Evolutionary conservation across 2,329 filamentous ascomycete species (phyloP).

Genomic region (Colletotrichum lupini): DNA sequence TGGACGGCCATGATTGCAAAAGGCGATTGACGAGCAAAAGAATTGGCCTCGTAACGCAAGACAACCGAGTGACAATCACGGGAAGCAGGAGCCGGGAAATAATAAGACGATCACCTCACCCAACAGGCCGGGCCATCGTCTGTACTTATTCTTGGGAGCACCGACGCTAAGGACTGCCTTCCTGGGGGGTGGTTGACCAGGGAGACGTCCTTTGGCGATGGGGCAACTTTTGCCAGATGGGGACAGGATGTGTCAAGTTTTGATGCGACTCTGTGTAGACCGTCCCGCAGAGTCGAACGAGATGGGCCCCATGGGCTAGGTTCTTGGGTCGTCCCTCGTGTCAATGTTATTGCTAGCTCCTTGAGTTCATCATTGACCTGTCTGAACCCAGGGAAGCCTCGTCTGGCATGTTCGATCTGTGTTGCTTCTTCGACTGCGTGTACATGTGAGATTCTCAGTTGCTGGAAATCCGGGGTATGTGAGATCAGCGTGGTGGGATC

Average conservation of each 20-base stretch:
- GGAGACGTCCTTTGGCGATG: slow-evolving; percentile 6
- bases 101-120: background rate
- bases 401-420: background rate
- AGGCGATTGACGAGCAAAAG: background rate
- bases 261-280: slow-evolving; percentile 20
- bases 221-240: slow-evolving; percentile 25
- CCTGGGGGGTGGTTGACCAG: slow-evolving; percentile 9
- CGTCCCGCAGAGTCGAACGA: slow-evolving; percentile 8
- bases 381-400: background rate
- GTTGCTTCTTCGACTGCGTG: background rate
- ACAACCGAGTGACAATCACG: background rate
- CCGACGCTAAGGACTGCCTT: slow-evolving; percentile 29
- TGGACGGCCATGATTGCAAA: slow-evolving; percentile 13
- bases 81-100: background rate
- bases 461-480: background rate
- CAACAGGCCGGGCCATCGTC: background rate
- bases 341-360: background rate
- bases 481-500: background rate
- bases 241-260: slow-evolving; percentile 27
- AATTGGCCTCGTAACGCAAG: background rate
- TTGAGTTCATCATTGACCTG: background rate
- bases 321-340: slow-evolving; percentile 3
- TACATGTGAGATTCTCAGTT: too few species aligned
- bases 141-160: slow-evolving; percentile 25
- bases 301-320: slow-evolving; percentile 22